Evolutionary conservation across 2,329 filamentous ascomycete species (phyloP), one percentile per base, ranked within the genome.

Genomic region (Ceratocystis alfenasii): DNA sequence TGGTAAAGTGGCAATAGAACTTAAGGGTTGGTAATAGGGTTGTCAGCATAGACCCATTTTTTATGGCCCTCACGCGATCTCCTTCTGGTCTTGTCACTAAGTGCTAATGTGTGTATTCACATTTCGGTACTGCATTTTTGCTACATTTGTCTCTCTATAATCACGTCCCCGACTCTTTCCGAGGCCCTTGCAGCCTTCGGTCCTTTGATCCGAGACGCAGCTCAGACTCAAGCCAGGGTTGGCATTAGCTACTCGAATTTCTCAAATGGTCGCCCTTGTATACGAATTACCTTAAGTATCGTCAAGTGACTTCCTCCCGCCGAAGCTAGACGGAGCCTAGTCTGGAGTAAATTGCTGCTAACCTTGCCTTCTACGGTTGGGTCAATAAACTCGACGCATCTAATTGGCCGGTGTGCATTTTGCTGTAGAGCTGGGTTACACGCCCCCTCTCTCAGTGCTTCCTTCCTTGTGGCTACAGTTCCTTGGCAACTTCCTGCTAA

Each of bases 381-480:
- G 55, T 10, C 55, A 30, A 59, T 59, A 36, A 20, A 36, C n/a
- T 7, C 28, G 55, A 25, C 28, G 25, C 55, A 36, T 28, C 20
- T 59, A 8, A 59, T 59, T 59, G 55, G 55, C 12, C 28, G 28
- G 30, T 33, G 48, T 36, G 25, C 28, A 36, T 15, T 28, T 53
- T 53, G 10, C 10, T 41, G 36, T 25, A 36, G 5, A 4, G 55
- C 8, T 17, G 55, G 30, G 25, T 36, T n/a, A 36, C 55, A 59
- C 55, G 55, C 55, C 53, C 53, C 53, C 50, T 30, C 55, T 28
- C 25, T n/a, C 36, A 41, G 1, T 61, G 57, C 62, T 65, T 41
- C 62, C 64, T 68, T 64, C 64, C 53, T 20, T 59, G 33, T 65
- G 36, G 36, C 36, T 41, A 66, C 22, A 41, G 7, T 53, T 30